phyloP scores from a whole-genome alignment of 164 flowering plant genomes.

The Kalanchoe fedtschenkoi region DNA sequence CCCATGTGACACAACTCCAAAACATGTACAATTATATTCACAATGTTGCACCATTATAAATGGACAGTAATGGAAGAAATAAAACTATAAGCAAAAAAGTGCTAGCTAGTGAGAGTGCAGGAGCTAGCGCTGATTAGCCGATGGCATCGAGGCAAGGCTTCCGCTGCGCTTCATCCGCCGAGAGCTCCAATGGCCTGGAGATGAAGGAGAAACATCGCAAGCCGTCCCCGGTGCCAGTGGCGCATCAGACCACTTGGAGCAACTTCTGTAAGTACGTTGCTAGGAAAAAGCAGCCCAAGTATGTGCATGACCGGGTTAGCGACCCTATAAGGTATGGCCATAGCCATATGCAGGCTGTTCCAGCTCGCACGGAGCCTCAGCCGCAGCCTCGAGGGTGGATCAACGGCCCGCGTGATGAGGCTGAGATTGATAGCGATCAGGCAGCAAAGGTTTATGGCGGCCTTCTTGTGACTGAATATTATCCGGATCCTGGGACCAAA shows the following conservation, averaged over 20 bases:
- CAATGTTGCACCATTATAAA: not conserved
- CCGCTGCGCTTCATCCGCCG: not conserved
- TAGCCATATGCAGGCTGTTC: not conserved
- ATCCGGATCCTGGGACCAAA: not conserved
- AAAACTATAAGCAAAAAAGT: not conserved
- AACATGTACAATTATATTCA: not conserved
- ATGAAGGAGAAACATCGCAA: not conserved
- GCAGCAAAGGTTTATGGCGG: not conserved
- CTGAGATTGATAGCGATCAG: not conserved
- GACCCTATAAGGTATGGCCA: not conserved
- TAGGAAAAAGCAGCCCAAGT: not conserved
- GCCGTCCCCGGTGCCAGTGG: not conserved
- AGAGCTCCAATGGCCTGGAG: not conserved
- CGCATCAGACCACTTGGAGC: not conserved
- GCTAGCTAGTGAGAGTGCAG: not conserved
- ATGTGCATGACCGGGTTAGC: not conserved
- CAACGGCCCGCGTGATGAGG: not conserved
- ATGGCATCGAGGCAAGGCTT: conserved; percentile 1
- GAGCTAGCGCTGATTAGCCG: not conserved
- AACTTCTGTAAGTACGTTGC: not conserved
- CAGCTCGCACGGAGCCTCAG: not conserved
- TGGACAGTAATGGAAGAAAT: not conserved
- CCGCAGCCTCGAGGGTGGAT: not conserved
- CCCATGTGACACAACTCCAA: not conserved
- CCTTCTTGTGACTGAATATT: not conserved